These are phyloP conservation scores for Neofusicoccum laricinum DNA, from an alignment of 2,329 filamentous ascomycete species.

Conservation along the genomic window DNA sequence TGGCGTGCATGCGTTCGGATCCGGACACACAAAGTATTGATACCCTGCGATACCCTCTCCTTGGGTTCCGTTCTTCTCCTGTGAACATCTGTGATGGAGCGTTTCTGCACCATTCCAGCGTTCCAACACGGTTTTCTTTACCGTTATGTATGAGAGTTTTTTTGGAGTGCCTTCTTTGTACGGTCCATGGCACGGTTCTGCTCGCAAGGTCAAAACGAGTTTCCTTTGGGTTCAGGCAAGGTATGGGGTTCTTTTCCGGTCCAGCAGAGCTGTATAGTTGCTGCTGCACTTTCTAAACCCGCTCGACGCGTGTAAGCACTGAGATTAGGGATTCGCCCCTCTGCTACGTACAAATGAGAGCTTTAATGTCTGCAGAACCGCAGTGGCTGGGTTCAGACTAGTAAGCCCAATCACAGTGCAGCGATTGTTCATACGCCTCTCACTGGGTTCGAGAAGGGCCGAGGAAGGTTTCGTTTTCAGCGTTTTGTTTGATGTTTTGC, in stretches of 20 bases:
- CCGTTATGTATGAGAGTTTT: not conserved
- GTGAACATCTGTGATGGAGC: not conserved
- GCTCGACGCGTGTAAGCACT: not conserved
- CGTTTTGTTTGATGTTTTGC: not conserved
- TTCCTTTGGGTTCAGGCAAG: not conserved
- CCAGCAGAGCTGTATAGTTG: not conserved
- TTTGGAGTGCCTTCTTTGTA: not conserved
- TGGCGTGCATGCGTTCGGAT: slow-evolving; percentile 3
- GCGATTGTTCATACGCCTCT: too few species aligned
- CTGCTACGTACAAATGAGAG: too few species aligned
- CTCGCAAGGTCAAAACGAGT: not conserved
- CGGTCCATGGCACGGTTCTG: not conserved
- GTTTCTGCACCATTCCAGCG: slow-evolving; percentile 7
- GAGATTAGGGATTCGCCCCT: too few species aligned
- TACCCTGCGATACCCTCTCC: slow-evolving; percentile 10
- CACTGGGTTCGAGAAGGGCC: too few species aligned
- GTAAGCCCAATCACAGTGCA: not conserved
- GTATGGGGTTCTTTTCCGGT: not conserved
- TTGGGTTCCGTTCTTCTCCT: not conserved
- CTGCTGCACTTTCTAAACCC: not conserved
- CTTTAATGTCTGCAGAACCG: too few species aligned
- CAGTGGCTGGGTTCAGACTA: too few species aligned
- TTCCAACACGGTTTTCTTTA: not conserved
- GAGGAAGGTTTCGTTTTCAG: not conserved
- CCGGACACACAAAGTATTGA: slow-evolving; percentile 9